Percentiles rank a stretch among this genome's conserved stretches.
Conservation (phyloP, 257 asterid genomes). For the Salvia rosmarinus region DNA sequence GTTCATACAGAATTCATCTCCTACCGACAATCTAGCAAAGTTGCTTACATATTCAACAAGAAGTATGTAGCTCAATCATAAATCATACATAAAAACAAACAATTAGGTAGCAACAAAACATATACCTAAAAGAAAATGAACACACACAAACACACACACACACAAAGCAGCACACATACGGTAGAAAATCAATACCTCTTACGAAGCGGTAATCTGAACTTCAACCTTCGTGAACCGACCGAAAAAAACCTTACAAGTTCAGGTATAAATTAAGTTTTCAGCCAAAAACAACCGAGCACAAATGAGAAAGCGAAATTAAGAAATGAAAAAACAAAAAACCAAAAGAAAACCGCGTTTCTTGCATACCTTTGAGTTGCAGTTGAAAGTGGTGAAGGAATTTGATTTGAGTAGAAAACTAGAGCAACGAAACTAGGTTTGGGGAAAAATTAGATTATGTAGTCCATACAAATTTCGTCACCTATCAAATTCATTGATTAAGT, state of each 20-base stretch:
- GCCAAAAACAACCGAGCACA: constrained; percentile 6
- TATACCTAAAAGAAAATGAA: neutral
- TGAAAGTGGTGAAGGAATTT: constrained; percentile 31
- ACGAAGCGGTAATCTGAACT: constrained; percentile 26
- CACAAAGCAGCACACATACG: constrained; percentile 4
- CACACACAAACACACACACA: neutral
- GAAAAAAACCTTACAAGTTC: constrained; percentile 23
- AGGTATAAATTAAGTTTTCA: neutral
- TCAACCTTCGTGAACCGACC: constrained; percentile 16
- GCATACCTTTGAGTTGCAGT: constrained; percentile 38
- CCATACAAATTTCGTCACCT: constrained; percentile 29
- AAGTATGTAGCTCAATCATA: neutral
- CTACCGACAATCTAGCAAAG: neutral
- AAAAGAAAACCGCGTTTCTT: neutral
- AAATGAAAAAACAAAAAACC: neutral
- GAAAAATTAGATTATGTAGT: constrained; percentile 25
- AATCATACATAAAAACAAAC: constrained; percentile 5
- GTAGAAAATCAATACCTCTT: constrained; percentile 26
- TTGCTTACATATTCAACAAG: neutral
- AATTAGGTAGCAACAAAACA: neutral
- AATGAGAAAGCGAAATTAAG: neutral
- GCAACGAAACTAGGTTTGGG: constrained; percentile 41
- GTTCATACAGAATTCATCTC: constrained; percentile 24
- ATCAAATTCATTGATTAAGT: constrained; percentile 23
- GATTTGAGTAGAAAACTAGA: constrained; percentile 32